Evolutionary conservation across 768 basidiomycete species (phyloP), one percentile per base, ranked within the genome.

Genomic region (Scleroderma citrinum): DNA sequence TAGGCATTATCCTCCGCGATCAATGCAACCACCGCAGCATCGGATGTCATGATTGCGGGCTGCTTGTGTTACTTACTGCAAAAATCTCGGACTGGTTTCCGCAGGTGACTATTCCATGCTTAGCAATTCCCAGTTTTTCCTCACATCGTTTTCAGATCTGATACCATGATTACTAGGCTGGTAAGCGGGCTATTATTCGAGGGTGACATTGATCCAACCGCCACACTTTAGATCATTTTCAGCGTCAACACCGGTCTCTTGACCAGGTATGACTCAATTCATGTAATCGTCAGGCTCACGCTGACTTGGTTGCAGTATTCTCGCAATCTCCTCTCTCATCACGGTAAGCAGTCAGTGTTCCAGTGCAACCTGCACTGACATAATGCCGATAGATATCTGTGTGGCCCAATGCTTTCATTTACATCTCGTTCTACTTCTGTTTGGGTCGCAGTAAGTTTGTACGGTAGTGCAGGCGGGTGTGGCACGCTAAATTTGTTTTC

Each of bases 381-480:
- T 12, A 51, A 32, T 11, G 19, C 42, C 17, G 2, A 31, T 35
- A 81, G 78, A 81, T 81, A 57, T 51, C 67, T 12, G 67, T 69
- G 16, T 74, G 74, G 29, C 73, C 72, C 0, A 32, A 69, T 2
- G 75, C 78, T 0, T 78, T 80, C 65, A 59, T 80, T 46, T 83
- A 82, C 51, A 76, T 81, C 40, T 62, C 71, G 2, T 83, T 82
- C 62, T 83, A 76, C 60, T 82, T 80, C 53, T 76, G 72, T 58
- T 73, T 81, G 34, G 80, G 81, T 19, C 71, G 80, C 46, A 59
- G 81, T 83, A 59, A 57, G 80, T 73, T 7, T 13, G 8, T 10
- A 16, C 24, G 17, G 17, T 16, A 13, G 7, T 34, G 19, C n/a
- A 34, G 11, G 26, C 14, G n/a, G 23, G 14, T 24, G 29, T 19